Conservation (phyloP, 768 basidiomycete species). For the Nidularia sp. region DNA sequence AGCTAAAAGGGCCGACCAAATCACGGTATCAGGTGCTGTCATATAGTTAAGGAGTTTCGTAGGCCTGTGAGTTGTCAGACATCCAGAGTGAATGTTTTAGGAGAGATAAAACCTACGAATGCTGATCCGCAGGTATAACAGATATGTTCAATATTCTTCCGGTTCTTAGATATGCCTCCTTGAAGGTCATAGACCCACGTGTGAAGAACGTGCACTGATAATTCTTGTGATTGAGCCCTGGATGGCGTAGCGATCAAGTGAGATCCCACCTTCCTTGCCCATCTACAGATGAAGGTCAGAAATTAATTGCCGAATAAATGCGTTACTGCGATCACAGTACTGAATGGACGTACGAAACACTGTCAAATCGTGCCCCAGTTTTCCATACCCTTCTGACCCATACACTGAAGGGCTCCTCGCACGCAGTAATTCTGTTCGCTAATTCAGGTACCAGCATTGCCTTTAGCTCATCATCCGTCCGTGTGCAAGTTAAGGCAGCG, state of each 20-base stretch:
- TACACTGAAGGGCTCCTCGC: slow-evolving; percentile 68
- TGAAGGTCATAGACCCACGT: slow-evolving; percentile 90
- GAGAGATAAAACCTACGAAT: slow-evolving; percentile 53
- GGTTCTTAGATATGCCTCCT: slow-evolving; percentile 89
- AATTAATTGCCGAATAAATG: not conserved
- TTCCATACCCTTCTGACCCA: slow-evolving; percentile 72
- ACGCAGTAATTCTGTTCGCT: slow-evolving; percentile 79
- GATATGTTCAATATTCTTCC: slow-evolving; percentile 93
- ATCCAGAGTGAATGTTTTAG: slow-evolving; percentile 3
- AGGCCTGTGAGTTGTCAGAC: slow-evolving; percentile 45
- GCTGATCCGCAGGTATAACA: slow-evolving; percentile 84
- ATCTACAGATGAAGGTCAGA: slow-evolving; percentile 31
- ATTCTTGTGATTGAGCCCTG: not conserved
- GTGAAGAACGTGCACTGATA: slow-evolving; percentile 83
- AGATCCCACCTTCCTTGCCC: slow-evolving; percentile 79
- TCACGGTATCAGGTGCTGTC: slow-evolving; percentile 89
- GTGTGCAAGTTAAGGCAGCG: slow-evolving; percentile 73
- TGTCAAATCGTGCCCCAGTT: slow-evolving; percentile 95
- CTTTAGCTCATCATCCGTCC: slow-evolving; percentile 84
- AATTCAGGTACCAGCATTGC: slow-evolving; percentile 75
- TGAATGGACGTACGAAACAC: slow-evolving; percentile 41
- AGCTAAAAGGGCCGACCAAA: slow-evolving; percentile 79
- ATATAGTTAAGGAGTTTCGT: slow-evolving; percentile 95
- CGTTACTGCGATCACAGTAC: not conserved
- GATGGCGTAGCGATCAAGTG: not conserved